A percentile compares a stretch with the other conserved stretches of the same genome.
These are phyloP conservation scores for Flaveria trinervia DNA, from an alignment of 129 eudicot genomes.

Conservation along the genomic window DNA sequence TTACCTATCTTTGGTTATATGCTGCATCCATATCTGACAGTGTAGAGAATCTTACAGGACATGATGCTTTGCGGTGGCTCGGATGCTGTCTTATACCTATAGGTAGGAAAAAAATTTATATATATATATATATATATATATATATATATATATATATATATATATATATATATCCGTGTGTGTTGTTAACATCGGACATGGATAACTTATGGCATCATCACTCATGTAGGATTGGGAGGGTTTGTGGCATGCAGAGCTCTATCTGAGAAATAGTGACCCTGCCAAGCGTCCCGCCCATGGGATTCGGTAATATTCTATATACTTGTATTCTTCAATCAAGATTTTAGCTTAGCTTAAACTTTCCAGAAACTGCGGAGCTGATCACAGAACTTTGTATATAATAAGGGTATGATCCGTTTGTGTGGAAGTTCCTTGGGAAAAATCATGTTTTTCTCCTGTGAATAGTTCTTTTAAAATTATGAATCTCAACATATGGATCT, in stretches of 20 bases:
- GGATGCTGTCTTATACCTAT: constrained; percentile 90
- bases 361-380: constrained; percentile 6
- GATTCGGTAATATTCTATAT: constrained; percentile 60
- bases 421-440: not conserved
- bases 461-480: not conserved
- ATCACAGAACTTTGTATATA: constrained; percentile 2
- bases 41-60: constrained; percentile 54
- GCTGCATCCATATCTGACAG: constrained; percentile 11
- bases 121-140: too few species aligned
- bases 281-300: constrained; percentile 98
- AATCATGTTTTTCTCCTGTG: not conserved
- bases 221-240: constrained; percentile 89
- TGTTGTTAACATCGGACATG: not conserved
- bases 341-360: constrained; percentile 4
- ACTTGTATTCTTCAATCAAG: constrained; percentile 15
- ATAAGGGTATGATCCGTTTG: not conserved
- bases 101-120: constrained; percentile 43
- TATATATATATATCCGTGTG: not conserved
- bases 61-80: constrained; percentile 99
- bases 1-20: not conserved
- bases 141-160: too few species aligned
- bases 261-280: constrained; percentile 88
- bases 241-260: constrained; percentile 96
- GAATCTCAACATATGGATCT: not conserved
- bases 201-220: constrained; percentile 9